Conservation (phyloP, 768 basidiomycete genomes). For the Xerocomellus dryophilus region DNA sequence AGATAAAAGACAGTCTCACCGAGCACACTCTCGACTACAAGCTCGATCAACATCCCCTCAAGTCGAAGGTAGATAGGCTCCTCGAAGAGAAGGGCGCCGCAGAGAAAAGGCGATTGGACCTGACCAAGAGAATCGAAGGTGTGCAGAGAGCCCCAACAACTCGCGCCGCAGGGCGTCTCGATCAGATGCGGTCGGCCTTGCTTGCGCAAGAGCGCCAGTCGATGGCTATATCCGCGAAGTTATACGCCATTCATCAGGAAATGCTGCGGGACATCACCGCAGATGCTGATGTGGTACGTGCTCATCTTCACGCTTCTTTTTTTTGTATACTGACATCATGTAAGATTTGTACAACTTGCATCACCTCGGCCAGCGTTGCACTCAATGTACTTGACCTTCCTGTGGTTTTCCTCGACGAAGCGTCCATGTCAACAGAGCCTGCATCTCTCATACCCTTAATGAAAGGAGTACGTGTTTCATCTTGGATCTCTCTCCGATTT, state of each 20-base stretch:
- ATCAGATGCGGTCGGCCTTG: conserved; percentile 28
- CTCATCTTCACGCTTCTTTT: background rate
- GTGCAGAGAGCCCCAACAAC: conserved; percentile 16
- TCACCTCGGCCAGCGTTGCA: conserved; percentile 65
- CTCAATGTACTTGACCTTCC: conserved; percentile 83
- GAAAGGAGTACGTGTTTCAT: conserved; percentile 72
- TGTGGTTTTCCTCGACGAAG: conserved; percentile 91
- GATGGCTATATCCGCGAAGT: conserved; percentile 38
- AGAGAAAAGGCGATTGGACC: conserved; percentile 20
- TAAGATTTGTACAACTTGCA: conserved; percentile 87
- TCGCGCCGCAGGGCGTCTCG: conserved; percentile 22
- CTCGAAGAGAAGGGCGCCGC: conserved; percentile 38
- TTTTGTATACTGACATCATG: conserved; percentile 8
- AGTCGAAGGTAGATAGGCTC: conserved; percentile 41
- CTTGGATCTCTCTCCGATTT: conserved; percentile 2
- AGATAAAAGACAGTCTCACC: conserved; percentile 54
- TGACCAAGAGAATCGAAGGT: conserved; percentile 27
- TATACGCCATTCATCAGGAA: conserved; percentile 53
- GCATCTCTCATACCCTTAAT: conserved; percentile 87
- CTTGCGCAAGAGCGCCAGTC: conserved; percentile 30
- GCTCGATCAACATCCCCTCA: conserved; percentile 58
- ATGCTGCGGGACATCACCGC: conserved; percentile 65
- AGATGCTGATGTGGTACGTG: conserved; percentile 69
- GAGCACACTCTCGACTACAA: conserved; percentile 62
- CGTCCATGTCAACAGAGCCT: conserved; percentile 95